Evolutionary conservation across 768 basidiomycete genomes (phyloP).

Genomic region (Serendipita indica): DNA sequence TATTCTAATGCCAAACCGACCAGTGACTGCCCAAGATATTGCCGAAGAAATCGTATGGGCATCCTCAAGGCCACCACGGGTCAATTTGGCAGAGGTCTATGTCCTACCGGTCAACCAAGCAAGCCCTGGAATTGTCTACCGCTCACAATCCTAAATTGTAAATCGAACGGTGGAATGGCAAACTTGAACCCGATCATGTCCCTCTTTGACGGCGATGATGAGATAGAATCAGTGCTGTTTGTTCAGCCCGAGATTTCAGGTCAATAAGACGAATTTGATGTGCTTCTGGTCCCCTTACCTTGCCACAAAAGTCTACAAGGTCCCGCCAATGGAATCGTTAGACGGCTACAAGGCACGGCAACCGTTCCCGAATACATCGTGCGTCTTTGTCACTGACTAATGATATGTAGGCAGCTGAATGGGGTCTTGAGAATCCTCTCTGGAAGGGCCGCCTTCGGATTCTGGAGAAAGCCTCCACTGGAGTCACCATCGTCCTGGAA

Average conservation of each 20-base stretch:
- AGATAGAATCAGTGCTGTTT: slow-evolving; percentile 16
- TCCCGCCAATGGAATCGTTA: neutral
- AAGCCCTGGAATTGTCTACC: slow-evolving; percentile 13
- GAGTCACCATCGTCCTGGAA: neutral
- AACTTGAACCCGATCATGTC: neutral
- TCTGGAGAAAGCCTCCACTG: slow-evolving; percentile 1
- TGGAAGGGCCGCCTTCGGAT: slow-evolving; percentile 6
- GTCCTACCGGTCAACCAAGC: slow-evolving; percentile 27
- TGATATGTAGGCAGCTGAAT: slow-evolving; percentile 1
- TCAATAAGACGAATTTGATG: neutral
- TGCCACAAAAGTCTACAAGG: neutral
- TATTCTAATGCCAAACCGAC: neutral
- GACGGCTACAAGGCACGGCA: slow-evolving; percentile 4
- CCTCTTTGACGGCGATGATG: slow-evolving; percentile 19
- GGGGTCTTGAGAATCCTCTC: neutral
- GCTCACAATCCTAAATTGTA: neutral
- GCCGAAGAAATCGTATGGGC: slow-evolving; percentile 99
- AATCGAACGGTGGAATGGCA: too few relatives aligned
- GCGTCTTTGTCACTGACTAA: neutral
- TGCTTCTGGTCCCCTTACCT: neutral
- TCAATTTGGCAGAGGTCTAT: slow-evolving; percentile 68
- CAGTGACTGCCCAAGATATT: slow-evolving; percentile 73
- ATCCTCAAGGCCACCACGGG: slow-evolving; percentile 79
- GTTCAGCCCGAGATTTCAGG: slow-evolving; percentile 14
- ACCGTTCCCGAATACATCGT: neutral